Evolutionary conservation across 2,329 filamentous ascomycete genomes (phyloP), one percentile per base, ranked within the genome.

Genomic region (Fusarium anguioides): DNA sequence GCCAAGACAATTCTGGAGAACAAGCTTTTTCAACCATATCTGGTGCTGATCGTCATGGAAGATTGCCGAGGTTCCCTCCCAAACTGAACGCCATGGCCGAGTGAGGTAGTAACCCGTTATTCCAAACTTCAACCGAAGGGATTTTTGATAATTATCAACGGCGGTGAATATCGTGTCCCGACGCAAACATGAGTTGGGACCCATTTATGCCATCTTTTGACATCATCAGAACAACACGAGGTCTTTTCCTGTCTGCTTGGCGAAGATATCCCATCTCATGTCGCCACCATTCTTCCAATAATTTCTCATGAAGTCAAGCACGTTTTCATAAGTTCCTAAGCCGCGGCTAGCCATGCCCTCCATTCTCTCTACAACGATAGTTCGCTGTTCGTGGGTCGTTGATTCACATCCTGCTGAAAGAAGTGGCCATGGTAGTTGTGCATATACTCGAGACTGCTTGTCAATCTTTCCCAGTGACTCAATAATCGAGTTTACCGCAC

Each of bases 201-300:
- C n/a, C 20, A 27, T 17, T 36, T 11, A n/a, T 0, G 17, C 15
- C 3, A 10, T 44, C 18, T 10, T n/a, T 8, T 29, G 15, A 11
- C 18, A 15, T 18, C 27, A 17, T 59, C 45, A 62, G 18, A 52
- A 60, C 11, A 62, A 11, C 2, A 62, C 48, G 9, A 63, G 29
- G 6, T 60, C 59, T n/a, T 35, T 53, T 31, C 41, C 47, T n/a
- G 31, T 42, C 23, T 63, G 37, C 23, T 47, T 53, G 7, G 59
- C 48, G n/a, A 63, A 60, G 3, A 54, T 9, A 14, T 63, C 59
- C 59, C 59, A 63, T 24, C 55, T 29, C 29, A 48, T 47, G 2
- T 45, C 36, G 0, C 47, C 54, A 0, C 59, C 55, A 9, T 42
- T 37, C n/a, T 39, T 40, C 55, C 55, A 63, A 10, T 63, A 62